Conservation (phyloP, 108 stramenopile genomes). For the Nitzschia sp. region DNA sequence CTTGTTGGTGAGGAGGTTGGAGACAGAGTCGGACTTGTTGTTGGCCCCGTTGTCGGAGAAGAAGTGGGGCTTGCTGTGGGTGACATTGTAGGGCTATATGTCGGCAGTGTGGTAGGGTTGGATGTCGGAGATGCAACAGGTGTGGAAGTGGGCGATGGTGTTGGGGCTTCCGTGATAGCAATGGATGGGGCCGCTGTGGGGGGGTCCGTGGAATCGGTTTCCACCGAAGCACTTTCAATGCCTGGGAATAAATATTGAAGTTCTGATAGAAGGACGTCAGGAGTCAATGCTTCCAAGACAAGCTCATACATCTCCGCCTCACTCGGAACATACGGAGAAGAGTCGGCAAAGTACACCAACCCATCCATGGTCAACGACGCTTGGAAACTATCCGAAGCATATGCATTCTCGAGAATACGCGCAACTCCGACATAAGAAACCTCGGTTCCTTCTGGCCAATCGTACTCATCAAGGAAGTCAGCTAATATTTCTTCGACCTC, state of each 20-base stretch:
- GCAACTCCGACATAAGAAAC: constrained; percentile 8
- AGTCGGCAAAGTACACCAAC: background rate
- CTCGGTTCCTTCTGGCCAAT: background rate
- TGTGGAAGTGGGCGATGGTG: background rate
- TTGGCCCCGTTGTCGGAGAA: background rate
- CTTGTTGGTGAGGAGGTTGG: background rate
- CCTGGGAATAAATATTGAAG: constrained; percentile 1
- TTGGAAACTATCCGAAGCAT: background rate
- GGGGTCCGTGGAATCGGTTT: background rate
- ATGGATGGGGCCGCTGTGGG: background rate
- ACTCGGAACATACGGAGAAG: background rate
- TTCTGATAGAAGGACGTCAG: background rate
- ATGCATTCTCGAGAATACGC: background rate
- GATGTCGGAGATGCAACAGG: background rate
- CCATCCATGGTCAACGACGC: constrained; percentile 9
- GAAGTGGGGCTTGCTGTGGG: background rate
- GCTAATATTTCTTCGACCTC: constrained; percentile 6
- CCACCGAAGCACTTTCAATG: background rate
- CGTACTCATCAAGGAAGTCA: background rate
- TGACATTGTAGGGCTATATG: background rate
- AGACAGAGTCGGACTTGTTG: background rate
- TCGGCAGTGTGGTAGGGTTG: background rate
- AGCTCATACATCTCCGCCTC: background rate
- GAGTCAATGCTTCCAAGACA: constrained; percentile 2
- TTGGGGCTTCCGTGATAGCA: background rate